Evolutionary conservation across 352 stramenopile genomes (phyloP).

Genomic region (Globisporangium parvum): DNA sequence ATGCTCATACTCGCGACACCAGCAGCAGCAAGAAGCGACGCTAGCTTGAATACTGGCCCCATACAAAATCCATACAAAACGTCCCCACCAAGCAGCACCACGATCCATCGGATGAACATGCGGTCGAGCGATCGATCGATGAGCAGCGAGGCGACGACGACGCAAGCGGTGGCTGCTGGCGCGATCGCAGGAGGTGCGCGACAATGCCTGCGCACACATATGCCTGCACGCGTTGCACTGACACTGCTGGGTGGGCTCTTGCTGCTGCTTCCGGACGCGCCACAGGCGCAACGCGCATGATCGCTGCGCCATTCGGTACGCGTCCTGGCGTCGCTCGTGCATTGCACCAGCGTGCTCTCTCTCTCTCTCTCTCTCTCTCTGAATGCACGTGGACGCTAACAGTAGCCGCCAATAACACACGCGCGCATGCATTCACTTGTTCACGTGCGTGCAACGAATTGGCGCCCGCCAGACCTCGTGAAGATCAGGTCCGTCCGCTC

Average conservation of each 20-base stretch:
- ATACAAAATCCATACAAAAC: conserved; percentile 7
- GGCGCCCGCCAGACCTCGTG: conserved; percentile 36
- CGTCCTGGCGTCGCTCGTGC: background rate
- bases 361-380: no score
- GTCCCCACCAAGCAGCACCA: background rate
- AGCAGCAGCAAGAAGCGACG: background rate
- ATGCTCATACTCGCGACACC: background rate
- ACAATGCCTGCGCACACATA: background rate
- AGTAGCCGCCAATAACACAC: background rate
- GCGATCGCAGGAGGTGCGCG: conserved; percentile 50
- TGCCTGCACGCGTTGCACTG: background rate
- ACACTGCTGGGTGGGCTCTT: background rate
- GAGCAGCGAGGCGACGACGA: conserved; percentile 24
- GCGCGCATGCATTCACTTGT: background rate
- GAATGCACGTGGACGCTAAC: background rate
- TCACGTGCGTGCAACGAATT: no score
- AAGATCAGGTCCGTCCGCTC: conserved; percentile 50
- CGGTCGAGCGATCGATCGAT: conserved; percentile 4
- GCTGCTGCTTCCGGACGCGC: background rate
- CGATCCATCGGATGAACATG: background rate
- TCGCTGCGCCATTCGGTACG: conserved; percentile 64
- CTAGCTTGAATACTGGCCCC: background rate
- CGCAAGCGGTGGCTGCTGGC: conserved; percentile 51
- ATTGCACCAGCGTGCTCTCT: conserved; percentile 4
- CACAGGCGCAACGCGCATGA: conserved; percentile 48